Evolutionary conservation across 768 basidiomycete genomes (phyloP), one percentile per base, ranked within the genome.

Genomic region (Lactarius pseudohatsudake): DNA sequence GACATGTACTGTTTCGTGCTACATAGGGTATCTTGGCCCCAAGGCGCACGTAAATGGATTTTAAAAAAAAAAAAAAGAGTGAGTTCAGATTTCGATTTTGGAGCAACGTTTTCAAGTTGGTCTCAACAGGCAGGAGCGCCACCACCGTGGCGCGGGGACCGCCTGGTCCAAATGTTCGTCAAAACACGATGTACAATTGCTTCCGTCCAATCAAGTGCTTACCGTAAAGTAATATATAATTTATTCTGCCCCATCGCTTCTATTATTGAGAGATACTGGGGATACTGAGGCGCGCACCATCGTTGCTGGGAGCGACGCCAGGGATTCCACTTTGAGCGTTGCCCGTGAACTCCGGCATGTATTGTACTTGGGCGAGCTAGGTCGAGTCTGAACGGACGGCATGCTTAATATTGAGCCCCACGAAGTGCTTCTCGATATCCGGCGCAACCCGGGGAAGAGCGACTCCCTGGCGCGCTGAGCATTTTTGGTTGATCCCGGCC

Each of bases 371-470:
- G 1, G 40, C 28, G 11, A 61, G 65, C 60, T 41, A 61, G 20
- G 32, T 36, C 30, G n/a, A 26, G 41, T 70, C 7, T 70, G 38
- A 62, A 6, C 61, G 59, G 38, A 68, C 64, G 1, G 59, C 70
- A 20, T 55, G 26, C 40, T 59, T 60, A 15, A 69, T 56, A 2
- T 70, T 53, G 36, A 73, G 54, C 20, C 41, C 62, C 43, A 60
- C 64, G 10, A 70, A 57, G 55, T 70, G 54, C 40, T 50, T 40
- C 28, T 67, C 50, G 7, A 72, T 58, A 26, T 64, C 57, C 2
- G 69, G 69, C 20, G 60, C 47, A 1, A 63, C 69, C 11, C 59
- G 67, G 8, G 26, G 43, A 20, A 64, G 64, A 28, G 66, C 67
- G 15, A 28, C 54, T 72, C 66, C 36, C 60, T 50, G 6, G 16